Conservation (phyloP, 164 flowering plant species). For the Santalum album region DNA sequence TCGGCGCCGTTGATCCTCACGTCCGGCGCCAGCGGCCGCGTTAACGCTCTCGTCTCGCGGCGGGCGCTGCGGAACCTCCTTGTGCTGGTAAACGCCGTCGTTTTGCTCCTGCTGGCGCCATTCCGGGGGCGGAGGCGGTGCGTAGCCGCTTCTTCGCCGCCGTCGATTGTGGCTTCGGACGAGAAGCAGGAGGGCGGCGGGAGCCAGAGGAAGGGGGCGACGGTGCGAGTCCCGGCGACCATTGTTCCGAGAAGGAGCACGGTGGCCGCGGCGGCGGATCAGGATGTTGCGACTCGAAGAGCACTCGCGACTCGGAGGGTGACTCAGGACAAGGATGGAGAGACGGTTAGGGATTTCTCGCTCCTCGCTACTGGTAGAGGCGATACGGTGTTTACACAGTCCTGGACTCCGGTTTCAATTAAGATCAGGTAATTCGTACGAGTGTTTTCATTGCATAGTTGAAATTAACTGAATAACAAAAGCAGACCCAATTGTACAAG, state of each 20-base stretch:
- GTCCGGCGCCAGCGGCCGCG: constrained; percentile 61
- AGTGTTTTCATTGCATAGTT: no score
- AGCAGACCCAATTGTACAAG: no score
- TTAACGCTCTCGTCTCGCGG: constrained; percentile 45
- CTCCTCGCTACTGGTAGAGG: constrained; percentile 40
- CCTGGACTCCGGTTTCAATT: constrained; percentile 48
- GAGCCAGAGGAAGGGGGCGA: constrained; percentile 19
- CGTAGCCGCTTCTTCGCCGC: not conserved
- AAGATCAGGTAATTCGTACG: constrained; percentile 30
- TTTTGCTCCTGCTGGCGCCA: constrained; percentile 35
- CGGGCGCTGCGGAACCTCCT: constrained; percentile 30
- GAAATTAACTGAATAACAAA: no score
- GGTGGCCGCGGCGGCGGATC: constrained; percentile 26
- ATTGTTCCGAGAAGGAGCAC: constrained; percentile 17
- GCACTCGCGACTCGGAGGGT: constrained; percentile 45
- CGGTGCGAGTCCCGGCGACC: constrained; percentile 27
- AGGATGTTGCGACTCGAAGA: constrained; percentile 43
- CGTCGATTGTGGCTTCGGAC: constrained; percentile 5
- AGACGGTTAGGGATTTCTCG: constrained; percentile 27
- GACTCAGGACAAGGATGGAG: constrained; percentile 22
- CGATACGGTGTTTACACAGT: constrained; percentile 59
- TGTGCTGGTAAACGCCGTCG: constrained; percentile 26
- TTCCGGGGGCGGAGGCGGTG: constrained; percentile 27
- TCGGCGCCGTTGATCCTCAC: constrained; percentile 36
- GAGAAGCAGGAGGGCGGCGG: constrained; percentile 11